Conservation (phyloP, 306 rosid species). For the Prunus armeniaca region DNA sequence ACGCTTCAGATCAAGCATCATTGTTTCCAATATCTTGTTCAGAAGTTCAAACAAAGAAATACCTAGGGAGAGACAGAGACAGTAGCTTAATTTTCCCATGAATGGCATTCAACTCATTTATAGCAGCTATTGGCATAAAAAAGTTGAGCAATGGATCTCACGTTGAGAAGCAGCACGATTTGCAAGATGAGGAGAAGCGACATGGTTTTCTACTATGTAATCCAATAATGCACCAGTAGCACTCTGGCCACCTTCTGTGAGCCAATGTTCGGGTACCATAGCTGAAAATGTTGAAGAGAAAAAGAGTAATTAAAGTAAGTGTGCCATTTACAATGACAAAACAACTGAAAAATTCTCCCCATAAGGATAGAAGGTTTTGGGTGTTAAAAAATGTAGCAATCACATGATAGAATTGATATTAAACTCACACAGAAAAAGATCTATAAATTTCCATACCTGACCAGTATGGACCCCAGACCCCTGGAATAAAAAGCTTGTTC, state of each 20-base stretch:
- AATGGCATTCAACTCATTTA: conserved; percentile 1
- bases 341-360: not conserved
- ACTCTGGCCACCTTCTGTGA: conserved; percentile 99
- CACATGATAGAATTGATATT: conserved; percentile 15
- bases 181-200: conserved; percentile 69
- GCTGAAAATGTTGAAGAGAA: conserved; percentile 51
- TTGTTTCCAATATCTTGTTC: conserved; percentile 70
- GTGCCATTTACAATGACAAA: conserved; percentile 20
- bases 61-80: conserved; percentile 39
- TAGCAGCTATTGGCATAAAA: conserved; percentile 11
- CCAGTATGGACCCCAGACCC: conserved; percentile 99
- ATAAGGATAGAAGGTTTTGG: not conserved
- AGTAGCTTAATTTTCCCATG: not conserved
- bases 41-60: conserved; percentile 74
- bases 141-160: conserved; percentile 27
- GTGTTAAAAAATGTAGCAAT: conserved; percentile 15
- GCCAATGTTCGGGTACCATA: conserved; percentile 95
- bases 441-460: conserved; percentile 55
- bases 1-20: conserved; percentile 50
- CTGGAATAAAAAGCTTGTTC: conserved; percentile 86
- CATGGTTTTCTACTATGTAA: conserved; percentile 80
- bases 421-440: conserved; percentile 4
- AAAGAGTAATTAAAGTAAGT: conserved; percentile 13
- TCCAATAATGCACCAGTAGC: conserved; percentile 98
- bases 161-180: conserved; percentile 86